phyloP scores from a whole-genome alignment of 2,329 filamentous ascomycete species.

The Epichloe coenophiala region DNA sequence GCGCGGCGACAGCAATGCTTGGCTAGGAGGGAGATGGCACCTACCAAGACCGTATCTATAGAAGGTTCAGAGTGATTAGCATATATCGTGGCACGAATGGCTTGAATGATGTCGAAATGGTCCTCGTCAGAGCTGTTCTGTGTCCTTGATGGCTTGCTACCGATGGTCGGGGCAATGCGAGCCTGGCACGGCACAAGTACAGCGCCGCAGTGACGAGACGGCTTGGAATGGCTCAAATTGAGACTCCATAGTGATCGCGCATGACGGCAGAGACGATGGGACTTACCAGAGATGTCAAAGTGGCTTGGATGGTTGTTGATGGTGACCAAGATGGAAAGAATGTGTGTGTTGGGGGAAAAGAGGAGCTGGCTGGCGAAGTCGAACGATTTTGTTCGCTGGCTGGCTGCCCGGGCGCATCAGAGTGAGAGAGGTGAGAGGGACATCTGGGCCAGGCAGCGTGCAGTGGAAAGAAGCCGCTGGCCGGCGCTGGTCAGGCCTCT shows the following conservation, averaged over 20 bases:
- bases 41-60: background rate
- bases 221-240: slow-evolving; percentile 13
- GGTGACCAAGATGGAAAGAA: slow-evolving; percentile 21
- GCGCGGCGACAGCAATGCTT: slow-evolving; percentile 18
- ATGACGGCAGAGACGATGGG: slow-evolving; percentile 17
- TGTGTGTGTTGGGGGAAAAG: slow-evolving; percentile 30
- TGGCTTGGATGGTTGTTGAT: slow-evolving; percentile 20
- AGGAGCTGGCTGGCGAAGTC: slow-evolving; percentile 25
- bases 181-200: slow-evolving; percentile 1
- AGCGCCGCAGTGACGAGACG: slow-evolving; percentile 9
- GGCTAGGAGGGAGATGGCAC: slow-evolving; percentile 3
- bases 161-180: background rate
- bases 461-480: background rate
- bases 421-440: background rate
- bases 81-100: background rate
- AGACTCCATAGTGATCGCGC: slow-evolving; percentile 22
- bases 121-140: background rate
- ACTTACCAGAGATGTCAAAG: slow-evolving; percentile 25
- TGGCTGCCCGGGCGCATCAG: slow-evolving; percentile 5
- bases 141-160: background rate
- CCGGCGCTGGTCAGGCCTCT: background rate
- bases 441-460: background rate
- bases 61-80: background rate
- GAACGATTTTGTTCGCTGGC: slow-evolving; percentile 28
- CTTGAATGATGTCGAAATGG: slow-evolving; percentile 1